phyloP scores from a whole-genome alignment of 2,329 filamentous ascomycete species.

The Colletotrichum liriopes region DNA sequence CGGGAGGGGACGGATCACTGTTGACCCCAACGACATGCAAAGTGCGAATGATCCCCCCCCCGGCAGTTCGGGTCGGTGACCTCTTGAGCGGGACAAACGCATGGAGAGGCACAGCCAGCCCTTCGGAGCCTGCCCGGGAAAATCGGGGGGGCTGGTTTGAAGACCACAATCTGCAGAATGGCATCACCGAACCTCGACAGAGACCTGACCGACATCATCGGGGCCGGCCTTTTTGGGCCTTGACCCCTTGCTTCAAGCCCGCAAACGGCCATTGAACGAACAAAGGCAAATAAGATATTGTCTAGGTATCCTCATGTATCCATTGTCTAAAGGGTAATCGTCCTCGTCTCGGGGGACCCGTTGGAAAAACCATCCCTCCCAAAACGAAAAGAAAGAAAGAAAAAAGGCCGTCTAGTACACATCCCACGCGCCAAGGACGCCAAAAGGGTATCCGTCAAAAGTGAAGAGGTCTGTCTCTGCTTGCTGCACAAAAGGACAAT shows the following conservation, averaged over 20 bases:
- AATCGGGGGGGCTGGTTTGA: constrained; percentile 25
- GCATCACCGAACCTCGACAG: neutral
- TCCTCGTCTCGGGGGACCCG: neutral
- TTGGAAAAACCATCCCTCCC: neutral
- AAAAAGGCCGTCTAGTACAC: constrained; percentile 23
- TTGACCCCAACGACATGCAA: neutral
- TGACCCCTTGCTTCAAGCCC: neutral
- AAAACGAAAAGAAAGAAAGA: neutral
- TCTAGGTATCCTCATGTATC: constrained; percentile 16
- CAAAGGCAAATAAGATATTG: neutral
- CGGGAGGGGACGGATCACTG: neutral
- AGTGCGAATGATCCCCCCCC: neutral
- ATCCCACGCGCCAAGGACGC: constrained; percentile 37
- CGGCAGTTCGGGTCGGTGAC: constrained; percentile 8
- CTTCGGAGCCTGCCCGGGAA: constrained; percentile 17
- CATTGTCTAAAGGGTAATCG: constrained; percentile 9
- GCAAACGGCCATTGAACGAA: neutral
- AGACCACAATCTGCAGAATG: neutral
- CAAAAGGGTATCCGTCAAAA: constrained; percentile 42
- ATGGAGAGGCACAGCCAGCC: neutral
- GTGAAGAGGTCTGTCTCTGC: constrained; percentile 27
- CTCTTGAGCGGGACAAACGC: neutral
- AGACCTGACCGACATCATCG: no score
- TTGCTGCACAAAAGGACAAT: constrained; percentile 16
- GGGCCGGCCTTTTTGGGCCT: neutral